Conservation (phyloP, 208 protist genomes). For the Acanthamoeba sp. region DNA sequence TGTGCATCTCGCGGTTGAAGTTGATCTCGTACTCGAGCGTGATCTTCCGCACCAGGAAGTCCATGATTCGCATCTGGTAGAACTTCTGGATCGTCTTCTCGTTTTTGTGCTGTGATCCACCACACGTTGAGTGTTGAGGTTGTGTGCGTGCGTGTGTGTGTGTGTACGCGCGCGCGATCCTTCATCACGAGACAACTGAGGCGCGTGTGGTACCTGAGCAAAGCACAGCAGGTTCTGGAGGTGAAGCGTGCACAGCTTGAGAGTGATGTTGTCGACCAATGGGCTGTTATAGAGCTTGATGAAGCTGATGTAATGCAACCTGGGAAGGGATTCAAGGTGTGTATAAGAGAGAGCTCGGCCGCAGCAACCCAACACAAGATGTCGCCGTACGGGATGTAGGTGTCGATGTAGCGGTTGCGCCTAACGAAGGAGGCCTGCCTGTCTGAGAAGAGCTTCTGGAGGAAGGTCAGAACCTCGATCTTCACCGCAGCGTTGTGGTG, state of each 20-base stretch:
- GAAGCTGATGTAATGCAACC: conserved; percentile 58
- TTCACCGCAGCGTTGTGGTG: conserved; percentile 34
- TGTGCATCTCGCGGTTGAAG: background rate
- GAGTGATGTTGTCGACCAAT: conserved; percentile 23
- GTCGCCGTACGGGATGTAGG: background rate
- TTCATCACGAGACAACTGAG: too few relatives aligned
- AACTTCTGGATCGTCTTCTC: conserved; percentile 71
- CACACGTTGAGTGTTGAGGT: background rate
- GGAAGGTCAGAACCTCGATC: conserved; percentile 43
- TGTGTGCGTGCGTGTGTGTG: too few relatives aligned
- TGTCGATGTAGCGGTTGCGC: conserved; percentile 49
- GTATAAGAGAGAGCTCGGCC: too few relatives aligned
- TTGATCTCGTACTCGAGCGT: conserved; percentile 70
- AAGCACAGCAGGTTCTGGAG: conserved; percentile 62
- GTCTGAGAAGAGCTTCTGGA: background rate
- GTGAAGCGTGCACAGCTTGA: conserved; percentile 32
- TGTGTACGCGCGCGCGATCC: too few relatives aligned
- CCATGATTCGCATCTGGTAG: conserved; percentile 62
- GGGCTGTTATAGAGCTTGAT: conserved; percentile 67
- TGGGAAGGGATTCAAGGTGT: background rate
- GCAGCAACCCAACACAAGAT: background rate
- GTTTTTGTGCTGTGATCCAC: background rate
- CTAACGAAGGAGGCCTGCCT: conserved; percentile 11
- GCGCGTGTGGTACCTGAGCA: background rate
- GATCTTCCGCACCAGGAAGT: conserved; percentile 59